phyloP scores from a whole-genome alignment of 306 rosid species.

The Cyclanthera cordifolia region DNA sequence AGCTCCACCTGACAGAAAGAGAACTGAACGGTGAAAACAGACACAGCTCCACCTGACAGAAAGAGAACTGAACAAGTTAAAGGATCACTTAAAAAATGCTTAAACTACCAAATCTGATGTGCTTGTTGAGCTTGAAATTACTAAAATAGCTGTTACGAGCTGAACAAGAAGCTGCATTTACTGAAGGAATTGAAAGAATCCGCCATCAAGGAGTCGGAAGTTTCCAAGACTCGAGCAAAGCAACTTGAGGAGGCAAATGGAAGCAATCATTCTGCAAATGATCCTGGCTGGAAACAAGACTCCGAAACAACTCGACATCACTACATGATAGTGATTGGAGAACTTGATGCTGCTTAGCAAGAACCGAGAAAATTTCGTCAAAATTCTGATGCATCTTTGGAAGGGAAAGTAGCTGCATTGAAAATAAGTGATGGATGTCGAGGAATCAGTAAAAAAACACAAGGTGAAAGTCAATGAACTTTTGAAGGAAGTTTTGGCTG shows the following conservation, averaged over 20 bases:
- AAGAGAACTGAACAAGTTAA: conserved; percentile 74
- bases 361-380: conserved; percentile 56
- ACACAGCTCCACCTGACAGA: conserved; percentile 68
- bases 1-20: conserved; percentile 62
- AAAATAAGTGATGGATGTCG: conserved; percentile 59
- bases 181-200: conserved; percentile 56
- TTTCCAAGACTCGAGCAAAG: conserved; percentile 46
- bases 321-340: conserved; percentile 47
- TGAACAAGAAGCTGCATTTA: conserved; percentile 46
- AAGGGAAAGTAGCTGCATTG: conserved; percentile 42
- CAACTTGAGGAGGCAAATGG: conserved; percentile 48
- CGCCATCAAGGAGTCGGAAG: conserved; percentile 48
- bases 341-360: conserved; percentile 76
- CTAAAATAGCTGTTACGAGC: conserved; percentile 50
- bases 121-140: conserved; percentile 64
- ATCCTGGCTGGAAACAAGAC: conserved; percentile 58
- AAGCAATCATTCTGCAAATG: conserved; percentile 27
- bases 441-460: conserved; percentile 43
- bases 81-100: conserved; percentile 69
- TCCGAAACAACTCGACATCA: conserved; percentile 52
- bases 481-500: conserved; percentile 57
- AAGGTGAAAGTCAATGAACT: conserved; percentile 49
- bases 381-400: conserved; percentile 54
- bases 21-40: conserved; percentile 84
- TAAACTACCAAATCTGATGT: conserved; percentile 77